Conservation (phyloP, 768 basidiomycete genomes). For the Stropharia rugosoannulata region DNA sequence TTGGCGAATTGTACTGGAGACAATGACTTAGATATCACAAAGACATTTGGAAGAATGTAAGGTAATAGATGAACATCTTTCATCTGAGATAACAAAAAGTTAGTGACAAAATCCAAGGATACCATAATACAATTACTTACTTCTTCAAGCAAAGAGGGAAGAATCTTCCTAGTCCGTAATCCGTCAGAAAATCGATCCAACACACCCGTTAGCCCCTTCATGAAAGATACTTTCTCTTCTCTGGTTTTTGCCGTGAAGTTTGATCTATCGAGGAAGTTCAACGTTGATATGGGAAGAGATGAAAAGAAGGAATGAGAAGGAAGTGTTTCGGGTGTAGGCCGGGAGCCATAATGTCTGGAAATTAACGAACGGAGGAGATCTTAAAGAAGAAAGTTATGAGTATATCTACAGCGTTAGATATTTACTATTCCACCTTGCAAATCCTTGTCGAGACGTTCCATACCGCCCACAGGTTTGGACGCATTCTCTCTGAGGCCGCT, state of each 20-base stretch:
- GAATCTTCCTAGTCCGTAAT: conserved; percentile 80
- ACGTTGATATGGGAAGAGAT: conserved; percentile 90
- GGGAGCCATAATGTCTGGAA: conserved; percentile 68
- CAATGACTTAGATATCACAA: conserved; percentile 79
- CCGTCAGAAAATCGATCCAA: conserved; percentile 87
- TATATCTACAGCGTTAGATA: neutral
- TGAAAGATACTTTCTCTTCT: conserved; percentile 96
- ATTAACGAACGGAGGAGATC: conserved; percentile 80
- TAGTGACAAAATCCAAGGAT: neutral
- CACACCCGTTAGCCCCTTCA: conserved; percentile 84
- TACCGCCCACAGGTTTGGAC: conserved; percentile 57
- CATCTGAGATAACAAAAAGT: conserved; percentile 50
- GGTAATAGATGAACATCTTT: conserved; percentile 93
- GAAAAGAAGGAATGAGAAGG: conserved; percentile 92
- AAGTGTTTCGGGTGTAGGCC: conserved; percentile 79
- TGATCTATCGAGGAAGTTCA: conserved; percentile 94
- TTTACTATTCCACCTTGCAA: conserved; percentile 53
- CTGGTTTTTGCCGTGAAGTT: conserved; percentile 92
- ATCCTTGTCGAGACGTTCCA: conserved; percentile 68
- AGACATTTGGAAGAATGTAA: conserved; percentile 94
- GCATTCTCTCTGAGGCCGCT: conserved; percentile 69
- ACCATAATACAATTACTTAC: conserved; percentile 34
- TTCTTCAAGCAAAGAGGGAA: conserved; percentile 93
- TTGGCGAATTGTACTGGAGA: conserved; percentile 79
- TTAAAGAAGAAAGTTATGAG: conserved; percentile 27